Conservation (phyloP, 345 rosid species). For the Aethionema arabicum region DNA sequence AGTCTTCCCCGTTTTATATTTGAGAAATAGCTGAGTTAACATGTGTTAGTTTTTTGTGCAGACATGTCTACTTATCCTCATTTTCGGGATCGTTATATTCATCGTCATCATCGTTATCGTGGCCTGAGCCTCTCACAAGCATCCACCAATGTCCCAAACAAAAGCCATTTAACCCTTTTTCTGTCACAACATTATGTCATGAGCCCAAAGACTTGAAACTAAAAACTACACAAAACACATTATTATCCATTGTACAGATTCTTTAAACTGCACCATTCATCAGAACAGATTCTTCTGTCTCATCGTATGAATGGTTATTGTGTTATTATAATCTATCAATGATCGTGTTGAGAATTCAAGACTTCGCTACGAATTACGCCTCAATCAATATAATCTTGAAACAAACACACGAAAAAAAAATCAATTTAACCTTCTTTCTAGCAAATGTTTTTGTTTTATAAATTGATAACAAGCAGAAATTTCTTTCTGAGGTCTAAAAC, state of each 20-base stretch:
- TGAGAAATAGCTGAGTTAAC: constrained; percentile 2
- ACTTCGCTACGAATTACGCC: too few species aligned
- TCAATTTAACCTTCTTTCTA: too few species aligned
- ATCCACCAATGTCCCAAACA: constrained; percentile 10
- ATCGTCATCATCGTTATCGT: constrained; percentile 57
- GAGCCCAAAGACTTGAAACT: neutral
- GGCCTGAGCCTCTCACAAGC: constrained; percentile 40
- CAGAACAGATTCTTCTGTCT: neutral
- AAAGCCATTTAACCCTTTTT: too few species aligned
- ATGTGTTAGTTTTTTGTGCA: constrained; percentile 38
- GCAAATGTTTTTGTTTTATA: too few species aligned
- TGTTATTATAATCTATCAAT: too few species aligned
- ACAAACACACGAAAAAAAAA: too few species aligned
- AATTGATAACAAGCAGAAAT: neutral
- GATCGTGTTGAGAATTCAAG: too few species aligned
- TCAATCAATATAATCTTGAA: too few species aligned
- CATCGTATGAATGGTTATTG: too few species aligned
- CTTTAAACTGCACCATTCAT: constrained; percentile 25
- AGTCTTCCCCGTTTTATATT: too few species aligned
- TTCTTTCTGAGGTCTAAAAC: constrained; percentile 3
- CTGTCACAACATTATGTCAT: too few species aligned
- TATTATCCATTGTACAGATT: constrained; percentile 38
- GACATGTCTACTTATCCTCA: constrained; percentile 66
- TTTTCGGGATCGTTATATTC: constrained; percentile 62
- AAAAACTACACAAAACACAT: constrained; percentile 24